Conservation (phyloP, 306 rosid genomes). For the Trichosanthes truncata region DNA sequence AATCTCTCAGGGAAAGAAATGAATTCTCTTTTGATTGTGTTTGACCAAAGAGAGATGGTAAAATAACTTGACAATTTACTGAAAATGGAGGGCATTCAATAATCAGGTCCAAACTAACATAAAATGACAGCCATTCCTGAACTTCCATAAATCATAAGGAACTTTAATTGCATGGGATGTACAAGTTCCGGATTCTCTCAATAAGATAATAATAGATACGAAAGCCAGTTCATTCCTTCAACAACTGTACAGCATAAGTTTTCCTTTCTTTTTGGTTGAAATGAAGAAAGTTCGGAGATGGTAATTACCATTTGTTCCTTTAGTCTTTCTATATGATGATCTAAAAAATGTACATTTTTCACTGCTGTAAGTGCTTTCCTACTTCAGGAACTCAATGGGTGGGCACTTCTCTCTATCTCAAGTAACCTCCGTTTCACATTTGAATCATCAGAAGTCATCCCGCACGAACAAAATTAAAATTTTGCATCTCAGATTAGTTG, state of each 20-base stretch:
- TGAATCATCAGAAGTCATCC: not conserved
- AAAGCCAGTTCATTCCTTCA: not conserved
- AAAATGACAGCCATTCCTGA: not conserved
- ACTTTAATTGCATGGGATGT: not conserved
- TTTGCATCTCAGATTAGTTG: conserved; percentile 3
- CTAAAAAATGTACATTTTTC: conserved; percentile 8
- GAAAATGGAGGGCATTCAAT: not conserved
- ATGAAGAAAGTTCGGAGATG: conserved; percentile 20
- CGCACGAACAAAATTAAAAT: not conserved
- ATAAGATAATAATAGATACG: not conserved
- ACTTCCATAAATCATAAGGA: not conserved
- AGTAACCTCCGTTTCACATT: not conserved
- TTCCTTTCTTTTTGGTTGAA: conserved; percentile 12
- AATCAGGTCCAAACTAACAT: not conserved
- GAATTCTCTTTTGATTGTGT: too few relatives aligned
- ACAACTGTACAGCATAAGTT: not conserved
- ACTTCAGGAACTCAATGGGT: not conserved
- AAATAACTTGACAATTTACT: not conserved
- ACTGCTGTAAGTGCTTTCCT: not conserved
- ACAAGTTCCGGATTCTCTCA: not conserved
- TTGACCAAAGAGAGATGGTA: not conserved
- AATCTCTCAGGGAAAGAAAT: too few relatives aligned
- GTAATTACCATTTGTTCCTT: conserved; percentile 4
- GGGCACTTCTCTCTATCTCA: conserved; percentile 6
- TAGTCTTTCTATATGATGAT: conserved; percentile 8